Percentiles rank a stretch among this genome's conserved stretches.
Evolutionary conservation across 352 stramenopile species (phyloP).

Genomic region (Elongisporangium prolatum): DNA sequence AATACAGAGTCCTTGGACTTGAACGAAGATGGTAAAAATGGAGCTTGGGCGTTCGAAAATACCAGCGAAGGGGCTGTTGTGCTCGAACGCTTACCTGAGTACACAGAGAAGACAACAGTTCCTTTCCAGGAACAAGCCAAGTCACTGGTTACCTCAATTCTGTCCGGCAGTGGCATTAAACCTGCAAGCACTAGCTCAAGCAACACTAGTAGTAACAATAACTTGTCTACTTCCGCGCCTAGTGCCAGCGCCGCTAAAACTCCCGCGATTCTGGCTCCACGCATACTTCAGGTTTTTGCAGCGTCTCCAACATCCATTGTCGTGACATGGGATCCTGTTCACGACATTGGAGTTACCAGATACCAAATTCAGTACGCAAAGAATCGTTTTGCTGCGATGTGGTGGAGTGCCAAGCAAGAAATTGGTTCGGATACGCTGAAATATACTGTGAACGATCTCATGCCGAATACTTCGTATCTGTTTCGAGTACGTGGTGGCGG

Average conservation of each 20-base stretch:
- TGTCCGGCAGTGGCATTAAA: slow-evolving; percentile 43
- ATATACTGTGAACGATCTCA: slow-evolving; percentile 49
- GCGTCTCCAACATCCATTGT: slow-evolving; percentile 55
- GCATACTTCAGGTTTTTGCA: slow-evolving; percentile 48
- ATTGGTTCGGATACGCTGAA: slow-evolving; percentile 49
- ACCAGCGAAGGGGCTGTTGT: slow-evolving; percentile 49
- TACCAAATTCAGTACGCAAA: slow-evolving; percentile 84
- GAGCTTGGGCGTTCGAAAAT: slow-evolving; percentile 67
- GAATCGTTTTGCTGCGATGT: slow-evolving; percentile 73
- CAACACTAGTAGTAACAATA: slow-evolving; percentile 11
- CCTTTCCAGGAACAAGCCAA: slow-evolving; percentile 68
- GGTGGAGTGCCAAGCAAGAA: slow-evolving; percentile 73
- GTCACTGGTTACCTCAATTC: slow-evolving; percentile 55
- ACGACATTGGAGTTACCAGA: slow-evolving; percentile 47
- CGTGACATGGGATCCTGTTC: slow-evolving; percentile 69
- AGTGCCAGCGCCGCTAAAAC: slow-evolving; percentile 5
- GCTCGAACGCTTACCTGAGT: slow-evolving; percentile 57
- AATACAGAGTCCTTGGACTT: slow-evolving; percentile 4
- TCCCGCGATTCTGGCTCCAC: slow-evolving; percentile 29
- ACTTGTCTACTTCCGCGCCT: slow-evolving; percentile 13
- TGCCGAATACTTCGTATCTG: slow-evolving; percentile 56
- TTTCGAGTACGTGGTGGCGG: slow-evolving; percentile 61
- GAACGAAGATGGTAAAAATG: slow-evolving; percentile 21
- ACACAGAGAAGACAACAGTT: slow-evolving; percentile 14
- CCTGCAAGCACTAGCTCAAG: slow-evolving; percentile 5